Evolutionary conservation across 1,284 basidiomycete genomes (phyloP).

Genomic region (Peniophora sp.): DNA sequence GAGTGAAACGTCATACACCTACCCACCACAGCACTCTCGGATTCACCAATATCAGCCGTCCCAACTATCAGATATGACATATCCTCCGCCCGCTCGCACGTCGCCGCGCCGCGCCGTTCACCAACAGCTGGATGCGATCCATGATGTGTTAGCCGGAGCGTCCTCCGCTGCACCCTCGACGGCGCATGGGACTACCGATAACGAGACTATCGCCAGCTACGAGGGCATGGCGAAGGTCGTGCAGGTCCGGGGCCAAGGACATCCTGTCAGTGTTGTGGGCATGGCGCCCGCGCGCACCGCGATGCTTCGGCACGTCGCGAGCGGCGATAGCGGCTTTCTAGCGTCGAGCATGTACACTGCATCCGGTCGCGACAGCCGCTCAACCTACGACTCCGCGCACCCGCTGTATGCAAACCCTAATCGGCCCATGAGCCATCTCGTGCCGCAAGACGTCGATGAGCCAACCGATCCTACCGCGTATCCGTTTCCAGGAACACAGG

Average conservation of each 20-base stretch:
- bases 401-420: not conserved
- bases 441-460: not conserved
- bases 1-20: slow-evolving; percentile 18
- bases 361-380: not conserved
- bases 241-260: not conserved
- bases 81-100: slow-evolving; percentile 26
- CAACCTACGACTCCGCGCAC: not conserved
- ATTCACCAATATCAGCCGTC: not conserved
- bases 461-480: too few relatives aligned
- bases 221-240: slow-evolving; percentile 1
- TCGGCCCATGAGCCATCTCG: not conserved
- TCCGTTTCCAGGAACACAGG: slow-evolving; percentile 4
- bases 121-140: not conserved
- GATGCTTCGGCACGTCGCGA: slow-evolving; percentile 6
- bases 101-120: slow-evolving; percentile 5
- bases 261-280: slow-evolving; percentile 9
- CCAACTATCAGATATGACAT: slow-evolving; percentile 37
- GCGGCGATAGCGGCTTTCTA: not conserved
- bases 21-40: not conserved
- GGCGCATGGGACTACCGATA: not conserved
- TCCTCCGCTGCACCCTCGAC: not conserved
- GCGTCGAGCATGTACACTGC: not conserved
- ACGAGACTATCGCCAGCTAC: slow-evolving; percentile 5
- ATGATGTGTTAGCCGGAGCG: not conserved
- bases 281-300: slow-evolving; percentile 2